A percentile compares a stretch with the other conserved stretches of the same genome.
These are phyloP conservation scores for Blastocystis sp. DNA, from an alignment of 352 stramenopile species.

Conservation along the genomic window DNA sequence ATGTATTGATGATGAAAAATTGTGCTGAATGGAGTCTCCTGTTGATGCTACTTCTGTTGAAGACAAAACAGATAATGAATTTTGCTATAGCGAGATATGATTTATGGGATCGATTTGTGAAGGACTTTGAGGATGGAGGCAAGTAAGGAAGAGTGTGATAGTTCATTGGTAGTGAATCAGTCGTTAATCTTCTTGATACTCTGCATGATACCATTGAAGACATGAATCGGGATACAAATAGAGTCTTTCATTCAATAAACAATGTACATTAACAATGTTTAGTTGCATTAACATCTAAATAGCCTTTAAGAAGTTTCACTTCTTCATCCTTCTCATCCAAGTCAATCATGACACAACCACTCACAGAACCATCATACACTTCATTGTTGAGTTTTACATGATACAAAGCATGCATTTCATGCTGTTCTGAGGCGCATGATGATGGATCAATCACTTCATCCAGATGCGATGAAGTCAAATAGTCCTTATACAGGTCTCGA, in stretches of 20 bases:
- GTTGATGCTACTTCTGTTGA: slow-evolving; percentile 39
- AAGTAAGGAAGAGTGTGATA: not conserved
- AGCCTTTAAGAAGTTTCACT: not conserved
- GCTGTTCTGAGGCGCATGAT: not conserved
- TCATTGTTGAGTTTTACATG: not conserved
- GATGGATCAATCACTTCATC: slow-evolving; percentile 26
- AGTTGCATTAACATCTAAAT: not conserved
- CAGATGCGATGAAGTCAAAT: not conserved
- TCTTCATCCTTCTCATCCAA: not conserved
- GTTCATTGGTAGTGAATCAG: not conserved
- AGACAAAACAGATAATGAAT: slow-evolving; percentile 38
- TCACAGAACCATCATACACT: slow-evolving; percentile 18
- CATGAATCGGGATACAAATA: not conserved
- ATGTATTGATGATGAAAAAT: not conserved
- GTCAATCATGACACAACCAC: slow-evolving; percentile 3
- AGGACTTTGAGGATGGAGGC: not conserved
- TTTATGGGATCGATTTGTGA: slow-evolving; percentile 15
- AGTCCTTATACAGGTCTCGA: not conserved
- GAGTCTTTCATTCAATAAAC: not conserved
- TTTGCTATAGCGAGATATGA: not conserved
- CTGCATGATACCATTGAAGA: not conserved
- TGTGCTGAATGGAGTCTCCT: slow-evolving; percentile 45
- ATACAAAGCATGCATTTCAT: slow-evolving; percentile 24
- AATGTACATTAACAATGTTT: slow-evolving; percentile 9
- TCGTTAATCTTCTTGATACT: not conserved